Conservation (phyloP, 768 basidiomycete genomes). For the Crepidotus variabilis region DNA sequence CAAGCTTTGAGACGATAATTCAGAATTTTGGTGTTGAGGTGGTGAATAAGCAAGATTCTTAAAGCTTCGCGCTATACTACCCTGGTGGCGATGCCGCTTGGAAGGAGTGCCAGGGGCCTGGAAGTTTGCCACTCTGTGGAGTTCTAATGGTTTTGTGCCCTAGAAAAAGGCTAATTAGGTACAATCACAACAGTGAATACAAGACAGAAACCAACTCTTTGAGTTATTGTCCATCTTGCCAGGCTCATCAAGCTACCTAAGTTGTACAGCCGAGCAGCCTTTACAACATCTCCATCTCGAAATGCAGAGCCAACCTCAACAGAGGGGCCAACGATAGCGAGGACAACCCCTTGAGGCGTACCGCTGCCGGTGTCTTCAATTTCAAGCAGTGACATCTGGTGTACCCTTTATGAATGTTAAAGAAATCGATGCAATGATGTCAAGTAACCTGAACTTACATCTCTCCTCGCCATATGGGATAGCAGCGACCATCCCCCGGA, state of each 20-base stretch:
- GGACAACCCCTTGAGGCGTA: slow-evolving; percentile 67
- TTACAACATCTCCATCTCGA: slow-evolving; percentile 53
- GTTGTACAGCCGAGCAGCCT: slow-evolving; percentile 79
- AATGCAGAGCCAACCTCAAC: slow-evolving; percentile 33
- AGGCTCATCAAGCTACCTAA: slow-evolving; percentile 70
- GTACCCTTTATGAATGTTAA: slow-evolving; percentile 66
- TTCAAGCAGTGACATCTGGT: slow-evolving; percentile 77
- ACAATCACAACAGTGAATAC: not conserved
- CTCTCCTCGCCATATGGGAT: slow-evolving; percentile 75
- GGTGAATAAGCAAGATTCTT: slow-evolving; percentile 20
- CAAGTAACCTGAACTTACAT: slow-evolving; percentile 39
- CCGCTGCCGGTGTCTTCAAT: slow-evolving; percentile 49
- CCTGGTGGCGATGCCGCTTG: slow-evolving; percentile 49
- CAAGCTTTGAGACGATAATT: slow-evolving; percentile 30
- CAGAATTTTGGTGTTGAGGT: not conserved
- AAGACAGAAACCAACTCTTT: slow-evolving; percentile 44
- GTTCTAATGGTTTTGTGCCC: slow-evolving; percentile 59
- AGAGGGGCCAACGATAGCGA: slow-evolving; percentile 70
- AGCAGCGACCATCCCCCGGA: slow-evolving; percentile 67
- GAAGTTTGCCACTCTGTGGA: slow-evolving; percentile 49
- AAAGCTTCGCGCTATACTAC: slow-evolving; percentile 59
- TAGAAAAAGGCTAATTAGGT: slow-evolving; percentile 25
- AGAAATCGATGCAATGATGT: not conserved
- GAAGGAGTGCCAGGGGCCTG: slow-evolving; percentile 45
- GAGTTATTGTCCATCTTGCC: slow-evolving; percentile 68